Percentiles rank a stretch among this genome's conserved stretches.
These are phyloP conservation scores for Blastomyces silverae DNA, from an alignment of 2,329 filamentous ascomycete genomes.

Conservation along the genomic window DNA sequence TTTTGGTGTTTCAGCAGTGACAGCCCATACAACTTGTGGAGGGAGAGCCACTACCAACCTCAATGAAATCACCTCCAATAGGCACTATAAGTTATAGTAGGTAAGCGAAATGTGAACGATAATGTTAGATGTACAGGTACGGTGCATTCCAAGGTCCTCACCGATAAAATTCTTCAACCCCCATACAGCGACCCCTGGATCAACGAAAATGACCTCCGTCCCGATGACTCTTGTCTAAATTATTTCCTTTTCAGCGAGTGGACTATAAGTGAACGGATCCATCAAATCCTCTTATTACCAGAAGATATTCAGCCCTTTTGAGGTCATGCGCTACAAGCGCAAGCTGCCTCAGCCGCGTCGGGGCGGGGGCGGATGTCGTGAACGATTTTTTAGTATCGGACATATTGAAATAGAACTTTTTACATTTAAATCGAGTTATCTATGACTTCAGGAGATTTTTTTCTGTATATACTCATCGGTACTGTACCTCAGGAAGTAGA, in stretches of 20 bases:
- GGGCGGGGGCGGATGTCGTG: slow-evolving; percentile 1
- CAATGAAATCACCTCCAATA: slow-evolving; percentile 41
- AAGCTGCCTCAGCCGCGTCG: slow-evolving; percentile 26
- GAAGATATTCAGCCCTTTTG: slow-evolving; percentile 21
- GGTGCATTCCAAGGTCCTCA: slow-evolving; percentile 17
- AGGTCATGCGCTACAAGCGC: slow-evolving; percentile 25
- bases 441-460: not conserved
- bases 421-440: not conserved
- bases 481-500: not conserved
- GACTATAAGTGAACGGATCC: not conserved
- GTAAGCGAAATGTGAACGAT: not conserved
- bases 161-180: slow-evolving; percentile 39
- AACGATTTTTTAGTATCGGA: not conserved
- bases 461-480: not conserved
- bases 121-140: too few species aligned
- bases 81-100: slow-evolving; percentile 29
- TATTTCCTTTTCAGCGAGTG: not conserved
- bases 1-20: not conserved
- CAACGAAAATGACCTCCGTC: slow-evolving; percentile 38
- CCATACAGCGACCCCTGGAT: slow-evolving; percentile 35
- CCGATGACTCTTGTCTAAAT: slow-evolving; percentile 31
- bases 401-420: not conserved
- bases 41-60: slow-evolving; percentile 26
- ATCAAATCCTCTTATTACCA: slow-evolving; percentile 18
- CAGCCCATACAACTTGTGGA: slow-evolving; percentile 5